Base-by-base conservation (phyloP, 1,284 basidiomycete genomes). In the Exobasidium rhododendri region DNA sequence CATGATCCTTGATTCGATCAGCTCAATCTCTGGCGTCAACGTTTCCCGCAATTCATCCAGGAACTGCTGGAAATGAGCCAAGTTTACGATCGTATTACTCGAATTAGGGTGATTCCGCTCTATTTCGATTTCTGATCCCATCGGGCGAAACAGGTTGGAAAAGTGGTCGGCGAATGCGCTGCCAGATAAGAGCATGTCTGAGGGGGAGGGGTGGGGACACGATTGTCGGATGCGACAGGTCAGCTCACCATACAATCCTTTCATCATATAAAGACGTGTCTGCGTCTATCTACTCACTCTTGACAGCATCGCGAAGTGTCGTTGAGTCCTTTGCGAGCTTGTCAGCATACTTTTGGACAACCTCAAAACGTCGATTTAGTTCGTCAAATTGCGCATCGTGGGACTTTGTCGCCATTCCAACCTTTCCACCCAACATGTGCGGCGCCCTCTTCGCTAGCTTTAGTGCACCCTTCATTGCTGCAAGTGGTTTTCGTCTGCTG, bases 321-420 rank as follows among this genome's bases (percentile, higher is more conserved):
- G 89, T 90, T 46, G 90, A 88, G 77, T 99, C 94, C 82, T 97
- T 97, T 70, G 92, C 81, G 64, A 98, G 83, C 82, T 94, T 94
- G 77, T 93, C 92, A 0, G 89, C 86, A 14, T 90, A 88, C 61
- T 86, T 82, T 81, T 97, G 92, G 70, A 94, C 84, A 6, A 85
- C 81, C 17, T 85, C 81, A 79, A 94, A 94, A 75, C 89, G 69
- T 35, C 73, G 63, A n/a, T 71, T 68, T 56, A 78, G 59, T 11
- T 76, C 66, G 62, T 78, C 77, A 52, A 78, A 78, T 11, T 70
- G 69, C 2, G 77, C 68, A 61, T 79, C 77, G 54, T 66, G 66
- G 4, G 77, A 74, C 56, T 75, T 76, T 54, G 70, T 58, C 55
- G 77, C 62, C 59, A 77, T 66, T 47, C 77, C 77, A 49, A 79